A percentile compares a stretch with the other conserved stretches of the same genome.
phyloP scores from a whole-genome alignment of 495 filamentous ascomycete species.

The Arthonia radiata region DNA sequence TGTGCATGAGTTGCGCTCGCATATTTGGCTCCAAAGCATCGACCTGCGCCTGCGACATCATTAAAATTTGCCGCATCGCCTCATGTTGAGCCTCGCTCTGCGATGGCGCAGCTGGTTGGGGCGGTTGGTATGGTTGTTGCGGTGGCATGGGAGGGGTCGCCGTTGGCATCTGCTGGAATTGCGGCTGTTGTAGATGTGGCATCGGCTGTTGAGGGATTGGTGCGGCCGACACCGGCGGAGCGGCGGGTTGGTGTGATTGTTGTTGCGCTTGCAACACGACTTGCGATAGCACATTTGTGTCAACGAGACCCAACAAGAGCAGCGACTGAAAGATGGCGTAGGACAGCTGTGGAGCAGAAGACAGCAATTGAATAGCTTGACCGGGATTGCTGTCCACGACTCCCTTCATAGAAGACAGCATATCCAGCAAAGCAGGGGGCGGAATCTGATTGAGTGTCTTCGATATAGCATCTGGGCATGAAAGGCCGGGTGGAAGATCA shows the following conservation, averaged over 20 bases:
- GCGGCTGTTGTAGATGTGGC: background rate
- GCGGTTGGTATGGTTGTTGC: slow-evolving; percentile 4
- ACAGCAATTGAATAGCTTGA: slow-evolving; percentile 67
- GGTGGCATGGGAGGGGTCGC: slow-evolving; percentile 6
- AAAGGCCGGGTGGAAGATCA: slow-evolving; percentile 55
- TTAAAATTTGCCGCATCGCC: slow-evolving; percentile 50
- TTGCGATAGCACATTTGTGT: slow-evolving; percentile 29
- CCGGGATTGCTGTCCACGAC: slow-evolving; percentile 56
- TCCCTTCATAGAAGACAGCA: slow-evolving; percentile 82
- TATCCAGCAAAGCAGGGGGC: slow-evolving; percentile 74
- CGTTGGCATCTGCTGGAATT: slow-evolving; percentile 8
- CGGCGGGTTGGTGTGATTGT: background rate
- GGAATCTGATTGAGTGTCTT: slow-evolving; percentile 67
- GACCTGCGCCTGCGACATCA: slow-evolving; percentile 48
- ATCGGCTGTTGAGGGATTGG: background rate
- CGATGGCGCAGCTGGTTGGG: slow-evolving; percentile 5
- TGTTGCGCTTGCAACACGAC: slow-evolving; percentile 27
- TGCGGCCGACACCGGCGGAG: background rate
- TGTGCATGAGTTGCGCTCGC: slow-evolving; percentile 47
- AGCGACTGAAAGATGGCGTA: slow-evolving; percentile 94
- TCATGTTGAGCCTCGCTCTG: slow-evolving; percentile 26
- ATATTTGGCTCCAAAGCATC: slow-evolving; percentile 48
- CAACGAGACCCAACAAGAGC: slow-evolving; percentile 79
- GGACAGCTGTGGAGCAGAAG: slow-evolving; percentile 73
- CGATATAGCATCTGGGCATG: slow-evolving; percentile 73